Conservation (phyloP, 129 eudicot species). For the Lactuca sativa region DNA sequence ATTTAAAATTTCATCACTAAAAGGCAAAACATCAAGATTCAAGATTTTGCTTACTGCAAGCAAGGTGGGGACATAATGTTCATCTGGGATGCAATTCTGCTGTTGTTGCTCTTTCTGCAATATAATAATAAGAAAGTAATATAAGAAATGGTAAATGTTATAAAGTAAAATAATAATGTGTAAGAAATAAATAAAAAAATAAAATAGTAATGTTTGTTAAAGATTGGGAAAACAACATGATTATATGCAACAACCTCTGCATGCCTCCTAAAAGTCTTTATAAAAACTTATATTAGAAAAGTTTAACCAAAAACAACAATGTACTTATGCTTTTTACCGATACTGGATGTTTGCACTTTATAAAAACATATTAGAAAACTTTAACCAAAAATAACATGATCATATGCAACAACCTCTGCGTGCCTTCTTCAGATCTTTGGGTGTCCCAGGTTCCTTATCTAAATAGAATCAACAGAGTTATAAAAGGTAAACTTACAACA, state of each 20-base stretch:
- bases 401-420: no score
- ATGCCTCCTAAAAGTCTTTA: conserved; percentile 50
- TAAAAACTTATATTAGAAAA: no score
- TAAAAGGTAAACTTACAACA: conserved; percentile 1
- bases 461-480: conserved; percentile 11
- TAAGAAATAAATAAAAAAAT: neutral
- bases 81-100: conserved; percentile 55
- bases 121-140: conserved; percentile 11
- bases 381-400: no score
- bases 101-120: conserved; percentile 39
- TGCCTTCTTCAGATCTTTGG: conserved; percentile 49
- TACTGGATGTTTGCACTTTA: no score
- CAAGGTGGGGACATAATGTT: conserved; percentile 53
- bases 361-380: no score
- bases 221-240: conserved; percentile 40
- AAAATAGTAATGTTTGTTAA: conserved; percentile 12
- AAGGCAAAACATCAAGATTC: no score
- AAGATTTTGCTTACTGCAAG: conserved; percentile 38
- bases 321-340: no score
- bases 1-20: no score
- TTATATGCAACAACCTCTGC: conserved; percentile 54
- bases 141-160: neutral
- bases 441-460: conserved; percentile 40
- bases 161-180: neutral
- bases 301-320: no score